These are phyloP conservation scores for Hypoxylon rubiginosum DNA, from an alignment of 2,329 filamentous ascomycete genomes.

Conservation along the genomic window DNA sequence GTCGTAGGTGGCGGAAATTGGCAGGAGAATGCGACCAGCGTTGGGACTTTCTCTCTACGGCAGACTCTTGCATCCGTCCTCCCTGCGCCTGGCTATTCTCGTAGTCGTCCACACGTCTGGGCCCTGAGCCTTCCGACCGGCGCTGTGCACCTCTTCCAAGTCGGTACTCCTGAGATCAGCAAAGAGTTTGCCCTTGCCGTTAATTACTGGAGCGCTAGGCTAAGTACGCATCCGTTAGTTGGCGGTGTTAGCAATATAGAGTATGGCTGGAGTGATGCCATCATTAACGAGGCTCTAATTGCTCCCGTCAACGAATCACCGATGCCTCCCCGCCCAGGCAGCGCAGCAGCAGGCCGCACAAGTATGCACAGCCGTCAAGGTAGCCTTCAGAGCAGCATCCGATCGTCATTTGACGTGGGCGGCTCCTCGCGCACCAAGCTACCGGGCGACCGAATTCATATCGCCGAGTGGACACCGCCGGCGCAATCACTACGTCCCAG, in stretches of 20 bases:
- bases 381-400: slow-evolving; percentile 59
- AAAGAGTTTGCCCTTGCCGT: slow-evolving; percentile 93
- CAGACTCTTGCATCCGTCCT: slow-evolving; percentile 93
- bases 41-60: slow-evolving; percentile 88
- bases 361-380: slow-evolving; percentile 62
- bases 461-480: slow-evolving; percentile 91
- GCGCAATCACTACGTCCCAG: slow-evolving; percentile 91
- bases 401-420: slow-evolving; percentile 75
- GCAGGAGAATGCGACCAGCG: slow-evolving; percentile 94
- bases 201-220: slow-evolving; percentile 96
- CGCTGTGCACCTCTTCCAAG: slow-evolving; percentile 97
- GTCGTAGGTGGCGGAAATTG: slow-evolving; percentile 96
- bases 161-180: slow-evolving; percentile 93
- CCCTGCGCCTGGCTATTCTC: slow-evolving; percentile 92
- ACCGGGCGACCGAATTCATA: slow-evolving; percentile 85
- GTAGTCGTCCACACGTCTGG: slow-evolving; percentile 91
- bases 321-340: slow-evolving; percentile 63
- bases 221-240: slow-evolving; percentile 92
- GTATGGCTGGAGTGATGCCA: slow-evolving; percentile 92
- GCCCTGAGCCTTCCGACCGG: slow-evolving; percentile 91
- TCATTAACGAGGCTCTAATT: slow-evolving; percentile 75
- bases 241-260: slow-evolving; percentile 97
- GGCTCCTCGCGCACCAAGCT: slow-evolving; percentile 73
- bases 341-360: slow-evolving; percentile 60
- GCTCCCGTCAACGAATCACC: slow-evolving; percentile 65